Evolutionary conservation across 495 filamentous ascomycete species (phyloP).

Genomic region (Hypoxylon fuscum): DNA sequence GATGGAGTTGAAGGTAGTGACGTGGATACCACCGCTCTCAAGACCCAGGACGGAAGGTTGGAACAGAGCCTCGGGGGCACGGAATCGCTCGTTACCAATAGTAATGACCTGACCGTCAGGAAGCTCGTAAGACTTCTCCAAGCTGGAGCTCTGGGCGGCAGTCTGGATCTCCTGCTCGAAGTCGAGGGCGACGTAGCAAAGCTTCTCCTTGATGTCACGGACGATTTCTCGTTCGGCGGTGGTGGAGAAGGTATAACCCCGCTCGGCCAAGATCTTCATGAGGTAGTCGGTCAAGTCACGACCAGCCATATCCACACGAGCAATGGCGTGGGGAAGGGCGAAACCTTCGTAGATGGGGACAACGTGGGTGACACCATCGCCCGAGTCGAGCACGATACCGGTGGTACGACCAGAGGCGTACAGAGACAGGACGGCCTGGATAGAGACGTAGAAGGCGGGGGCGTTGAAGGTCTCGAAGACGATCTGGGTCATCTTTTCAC

Average conservation of each 20-base stretch:
- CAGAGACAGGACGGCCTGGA: slow-evolving; percentile 98
- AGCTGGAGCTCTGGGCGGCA: slow-evolving; percentile 91
- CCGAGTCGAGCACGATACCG: slow-evolving; percentile 99
- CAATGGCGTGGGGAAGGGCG: slow-evolving; percentile 98
- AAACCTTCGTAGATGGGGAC: slow-evolving; percentile 99
- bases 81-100: slow-evolving; percentile 99
- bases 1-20: slow-evolving; percentile 99
- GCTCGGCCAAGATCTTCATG: slow-evolving; percentile 99
- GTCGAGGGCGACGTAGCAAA: slow-evolving; percentile 99
- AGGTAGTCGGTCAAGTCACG: slow-evolving; percentile 99
- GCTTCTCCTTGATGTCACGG: slow-evolving; percentile 99
- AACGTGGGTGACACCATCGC: slow-evolving; percentile 99
- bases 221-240: slow-evolving; percentile 99
- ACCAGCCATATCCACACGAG: slow-evolving; percentile 99
- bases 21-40: slow-evolving; percentile 98
- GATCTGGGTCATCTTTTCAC: slow-evolving; percentile 99
- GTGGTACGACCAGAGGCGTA: slow-evolving; percentile 99
- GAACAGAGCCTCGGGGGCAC: slow-evolving; percentile 99
- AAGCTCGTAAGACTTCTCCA: slow-evolving; percentile 99
- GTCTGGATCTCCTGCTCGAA: slow-evolving; percentile 99
- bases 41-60: slow-evolving; percentile 98
- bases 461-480: slow-evolving; percentile 99
- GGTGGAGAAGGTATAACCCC: slow-evolving; percentile 99
- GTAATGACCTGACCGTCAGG: slow-evolving; percentile 99
- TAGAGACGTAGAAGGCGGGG: slow-evolving; percentile 99